These are phyloP conservation scores for Trichoderma hamatum DNA, from an alignment of 2,329 filamentous ascomycete species.

Conservation along the genomic window DNA sequence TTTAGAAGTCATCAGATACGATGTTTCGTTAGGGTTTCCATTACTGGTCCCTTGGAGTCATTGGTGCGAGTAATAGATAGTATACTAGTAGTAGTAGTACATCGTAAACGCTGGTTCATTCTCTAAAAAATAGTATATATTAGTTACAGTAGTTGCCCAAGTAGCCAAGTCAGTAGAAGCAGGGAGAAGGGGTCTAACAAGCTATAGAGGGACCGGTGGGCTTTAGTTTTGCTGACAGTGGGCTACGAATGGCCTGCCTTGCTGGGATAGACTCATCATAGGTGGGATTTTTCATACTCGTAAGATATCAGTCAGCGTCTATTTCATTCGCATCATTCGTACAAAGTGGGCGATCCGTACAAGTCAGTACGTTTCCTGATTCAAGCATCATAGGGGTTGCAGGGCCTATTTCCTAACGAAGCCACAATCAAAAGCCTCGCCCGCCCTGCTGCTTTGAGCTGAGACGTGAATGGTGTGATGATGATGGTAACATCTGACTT, in stretches of 20 bases:
- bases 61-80: too few relatives aligned
- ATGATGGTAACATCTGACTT: not conserved
- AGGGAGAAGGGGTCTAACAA: not conserved
- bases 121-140: too few relatives aligned
- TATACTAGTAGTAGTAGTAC: not conserved
- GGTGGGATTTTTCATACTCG: not conserved
- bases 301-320: not conserved
- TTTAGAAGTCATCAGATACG: not conserved
- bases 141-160: too few relatives aligned
- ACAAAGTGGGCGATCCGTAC: not conserved
- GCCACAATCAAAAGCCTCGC: not conserved
- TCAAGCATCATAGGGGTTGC: not conserved
- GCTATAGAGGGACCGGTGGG: not conserved
- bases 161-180: not conserved
- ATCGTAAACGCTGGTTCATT: not conserved
- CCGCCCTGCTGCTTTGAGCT: not conserved
- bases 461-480: not conserved
- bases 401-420: not conserved
- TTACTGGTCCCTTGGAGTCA: too few relatives aligned
- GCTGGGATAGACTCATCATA: not conserved
- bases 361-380: not conserved
- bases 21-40: not conserved
- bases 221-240: not conserved
- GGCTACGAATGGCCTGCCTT: not conserved
- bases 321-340: not conserved